A percentile compares a stretch with the other conserved stretches of the same genome.
phyloP scores from a whole-genome alignment of 2,329 filamentous ascomycete species.

The Teratosphaeria zuluensis region DNA sequence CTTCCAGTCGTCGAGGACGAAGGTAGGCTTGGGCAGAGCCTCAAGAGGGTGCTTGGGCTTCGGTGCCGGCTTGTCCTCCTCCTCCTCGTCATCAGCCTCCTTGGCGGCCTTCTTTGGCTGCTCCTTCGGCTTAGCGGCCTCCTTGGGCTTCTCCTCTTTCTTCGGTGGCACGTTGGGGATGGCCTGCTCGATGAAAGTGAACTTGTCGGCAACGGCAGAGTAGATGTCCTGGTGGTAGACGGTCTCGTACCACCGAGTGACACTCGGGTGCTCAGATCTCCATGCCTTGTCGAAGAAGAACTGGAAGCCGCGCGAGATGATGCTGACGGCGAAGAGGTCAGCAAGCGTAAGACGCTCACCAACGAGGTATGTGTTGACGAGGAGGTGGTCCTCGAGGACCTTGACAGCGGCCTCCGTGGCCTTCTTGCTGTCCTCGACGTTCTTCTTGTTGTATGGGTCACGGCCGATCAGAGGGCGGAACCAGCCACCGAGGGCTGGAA shows the following conservation, averaged over 20 bases:
- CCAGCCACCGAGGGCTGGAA: conserved; percentile 65
- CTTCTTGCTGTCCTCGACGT: conserved; percentile 70
- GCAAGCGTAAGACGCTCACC: conserved; percentile 96
- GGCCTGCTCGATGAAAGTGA: conserved; percentile 72
- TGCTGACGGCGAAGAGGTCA: conserved; percentile 73
- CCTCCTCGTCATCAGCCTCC: conserved; percentile 46
- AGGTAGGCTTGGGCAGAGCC: conserved; percentile 65
- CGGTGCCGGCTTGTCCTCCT: conserved; percentile 54
- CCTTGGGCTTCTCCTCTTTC: conserved; percentile 50
- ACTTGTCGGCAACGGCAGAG: conserved; percentile 65
- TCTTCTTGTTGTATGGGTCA: conserved; percentile 95
- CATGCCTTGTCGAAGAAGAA: conserved; percentile 89
- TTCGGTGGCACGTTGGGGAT: conserved; percentile 66
- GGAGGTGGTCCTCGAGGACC: conserved; percentile 77
- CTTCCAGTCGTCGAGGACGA: conserved; percentile 93
- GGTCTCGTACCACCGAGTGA: conserved; percentile 90
- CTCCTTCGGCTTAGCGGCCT: conserved; percentile 48
- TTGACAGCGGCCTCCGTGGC: conserved; percentile 56
- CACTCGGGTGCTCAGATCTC: conserved; percentile 72
- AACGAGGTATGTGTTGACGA: conserved; percentile 91
- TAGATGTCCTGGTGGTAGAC: conserved; percentile 88
- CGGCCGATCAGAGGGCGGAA: conserved; percentile 76
- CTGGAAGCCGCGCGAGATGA: conserved; percentile 82
- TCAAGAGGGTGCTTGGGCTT: conserved; percentile 98
- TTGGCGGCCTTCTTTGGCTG: conserved; percentile 43